Evolutionary conservation across 164 flowering plant genomes (phyloP).

Genomic region (Hamamelis virginiana): DNA sequence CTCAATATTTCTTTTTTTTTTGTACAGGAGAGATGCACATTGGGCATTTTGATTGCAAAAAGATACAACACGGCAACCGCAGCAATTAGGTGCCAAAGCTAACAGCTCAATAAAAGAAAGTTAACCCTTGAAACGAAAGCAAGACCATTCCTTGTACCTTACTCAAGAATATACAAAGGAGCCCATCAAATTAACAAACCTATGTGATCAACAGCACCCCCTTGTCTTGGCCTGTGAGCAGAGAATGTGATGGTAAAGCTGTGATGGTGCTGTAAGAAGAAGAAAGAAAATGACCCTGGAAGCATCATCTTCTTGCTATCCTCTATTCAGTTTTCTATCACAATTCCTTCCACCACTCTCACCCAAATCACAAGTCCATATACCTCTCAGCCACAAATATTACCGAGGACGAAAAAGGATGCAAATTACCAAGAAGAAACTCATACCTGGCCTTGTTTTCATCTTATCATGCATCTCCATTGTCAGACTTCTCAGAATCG

Average conservation of each 20-base stretch:
- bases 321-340: slow-evolving; percentile 15
- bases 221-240: not conserved
- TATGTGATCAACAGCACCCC: slow-evolving; percentile 6
- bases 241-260: slow-evolving; percentile 8
- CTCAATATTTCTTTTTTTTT: too few species aligned
- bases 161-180: slow-evolving; percentile 28
- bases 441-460: slow-evolving; percentile 53
- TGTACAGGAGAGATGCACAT: slow-evolving; percentile 4
- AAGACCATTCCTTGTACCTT: slow-evolving; percentile 36
- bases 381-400: slow-evolving; percentile 13
- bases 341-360: slow-evolving; percentile 22
- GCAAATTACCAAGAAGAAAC: slow-evolving; percentile 43
- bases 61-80: slow-evolving; percentile 11
- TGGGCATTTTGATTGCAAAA: not conserved
- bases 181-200: slow-evolving; percentile 6
- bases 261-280: slow-evolving; percentile 13
- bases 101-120: slow-evolving; percentile 7
- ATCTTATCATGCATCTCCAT: slow-evolving; percentile 51
- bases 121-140: slow-evolving; percentile 41
- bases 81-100: slow-evolving; percentile 21
- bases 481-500: slow-evolving; percentile 52
- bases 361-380: slow-evolving; percentile 10
- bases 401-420: slow-evolving; percentile 20
- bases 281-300: slow-evolving; percentile 30
- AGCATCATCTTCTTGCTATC: slow-evolving; percentile 13